A percentile compares a stretch with the other conserved stretches of the same genome.
Conservation (phyloP, 2,329 filamentous ascomycete genomes). For the Colletotrichum destructivum region DNA sequence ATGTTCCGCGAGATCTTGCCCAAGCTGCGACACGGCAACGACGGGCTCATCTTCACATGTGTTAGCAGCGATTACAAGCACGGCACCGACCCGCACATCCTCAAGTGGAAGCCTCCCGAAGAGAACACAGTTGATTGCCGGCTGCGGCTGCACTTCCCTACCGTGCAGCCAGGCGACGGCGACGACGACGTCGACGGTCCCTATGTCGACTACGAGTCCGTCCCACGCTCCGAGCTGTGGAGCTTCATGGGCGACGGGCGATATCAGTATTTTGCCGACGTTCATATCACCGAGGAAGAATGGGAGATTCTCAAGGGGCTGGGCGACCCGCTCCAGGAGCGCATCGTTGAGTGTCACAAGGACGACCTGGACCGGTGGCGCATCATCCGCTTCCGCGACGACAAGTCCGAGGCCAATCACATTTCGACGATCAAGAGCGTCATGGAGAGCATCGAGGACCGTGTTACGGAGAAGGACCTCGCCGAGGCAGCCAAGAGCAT, state of each 20-base stretch:
- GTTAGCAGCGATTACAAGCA: conserved; percentile 87
- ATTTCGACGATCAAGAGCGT: conserved; percentile 87
- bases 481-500: conserved; percentile 79
- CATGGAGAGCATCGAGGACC: conserved; percentile 89
- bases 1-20: conserved; percentile 93
- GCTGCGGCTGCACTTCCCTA: conserved; percentile 82
- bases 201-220: conserved; percentile 83
- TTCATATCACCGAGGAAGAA: conserved; percentile 81
- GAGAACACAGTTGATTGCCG: conserved; percentile 97
- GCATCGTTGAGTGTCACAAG: conserved; percentile 91
- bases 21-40: conserved; percentile 90
- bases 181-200: conserved; percentile 75
- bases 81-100: conserved; percentile 92
- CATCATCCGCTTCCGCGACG: conserved; percentile 90
- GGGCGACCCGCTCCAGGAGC: conserved; percentile 83
- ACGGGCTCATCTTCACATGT: conserved; percentile 98
- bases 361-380: conserved; percentile 85
- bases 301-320: conserved; percentile 87
- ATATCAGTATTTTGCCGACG: conserved; percentile 77
- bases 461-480: conserved; percentile 87
- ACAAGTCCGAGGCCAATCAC: conserved; percentile 94
- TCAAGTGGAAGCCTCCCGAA: conserved; percentile 97
- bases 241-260: conserved; percentile 75
- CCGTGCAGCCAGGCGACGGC: conserved; percentile 77
- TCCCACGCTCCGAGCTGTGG: conserved; percentile 81